These are phyloP conservation scores for Leishmania martiniquensis DNA, from an alignment of 208 protist genomes.

Conservation along the genomic window DNA sequence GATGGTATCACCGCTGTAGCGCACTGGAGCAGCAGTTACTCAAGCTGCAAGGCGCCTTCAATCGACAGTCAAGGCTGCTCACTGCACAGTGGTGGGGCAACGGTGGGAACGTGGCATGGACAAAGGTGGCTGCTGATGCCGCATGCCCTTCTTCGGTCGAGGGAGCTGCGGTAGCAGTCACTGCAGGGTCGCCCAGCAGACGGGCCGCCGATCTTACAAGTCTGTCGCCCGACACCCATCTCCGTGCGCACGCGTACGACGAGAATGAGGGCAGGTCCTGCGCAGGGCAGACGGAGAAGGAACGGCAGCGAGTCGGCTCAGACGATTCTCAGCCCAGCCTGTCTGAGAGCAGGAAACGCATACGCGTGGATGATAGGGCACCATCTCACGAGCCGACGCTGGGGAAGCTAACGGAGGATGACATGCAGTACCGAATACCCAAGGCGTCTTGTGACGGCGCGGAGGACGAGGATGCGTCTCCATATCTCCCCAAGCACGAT, in stretches of 20 bases:
- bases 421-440: slow-evolving; percentile 3
- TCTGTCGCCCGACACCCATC: slow-evolving; percentile 23
- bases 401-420: not conserved
- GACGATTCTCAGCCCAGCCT: slow-evolving; percentile 3
- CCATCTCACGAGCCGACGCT: not conserved
- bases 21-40: slow-evolving; percentile 23
- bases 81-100: slow-evolving; percentile 20
- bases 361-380: not conserved
- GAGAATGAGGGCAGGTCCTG: not conserved
- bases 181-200: not conserved
- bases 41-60: slow-evolving; percentile 7
- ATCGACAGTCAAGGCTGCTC: slow-evolving; percentile 28
- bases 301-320: not conserved
- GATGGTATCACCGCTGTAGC: slow-evolving; percentile 36
- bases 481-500: not conserved
- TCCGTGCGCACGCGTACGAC: not conserved
- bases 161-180: not conserved
- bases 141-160: not conserved
- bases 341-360: slow-evolving; percentile 8
- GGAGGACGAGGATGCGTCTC: not conserved
- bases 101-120: not conserved
- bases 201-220: slow-evolving; percentile 4
- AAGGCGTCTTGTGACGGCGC: not conserved
- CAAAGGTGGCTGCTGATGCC: not conserved
- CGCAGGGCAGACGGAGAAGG: not conserved